Evolutionary conservation across 2,329 filamentous ascomycete genomes (phyloP).

Genomic region (Zymoseptoria ardabiliae): DNA sequence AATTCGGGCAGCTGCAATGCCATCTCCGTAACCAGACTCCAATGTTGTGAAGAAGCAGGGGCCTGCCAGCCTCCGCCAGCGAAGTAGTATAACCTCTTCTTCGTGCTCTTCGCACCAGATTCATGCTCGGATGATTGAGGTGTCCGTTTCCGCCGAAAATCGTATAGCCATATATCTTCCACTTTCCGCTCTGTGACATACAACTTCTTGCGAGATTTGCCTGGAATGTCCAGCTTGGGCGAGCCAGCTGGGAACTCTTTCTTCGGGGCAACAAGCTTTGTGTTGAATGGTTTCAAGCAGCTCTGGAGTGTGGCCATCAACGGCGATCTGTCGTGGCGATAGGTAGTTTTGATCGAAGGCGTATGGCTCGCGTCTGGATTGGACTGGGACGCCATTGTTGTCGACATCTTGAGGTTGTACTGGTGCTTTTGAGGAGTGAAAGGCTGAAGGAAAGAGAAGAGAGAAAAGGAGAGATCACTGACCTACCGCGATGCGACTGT

Average conservation of each 20-base stretch:
- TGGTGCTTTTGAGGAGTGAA: not conserved
- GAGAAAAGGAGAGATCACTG: not conserved
- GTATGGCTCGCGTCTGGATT: not conserved
- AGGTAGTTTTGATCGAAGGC: constrained; percentile 29
- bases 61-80: constrained; percentile 50
- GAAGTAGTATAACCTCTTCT: constrained; percentile 46
- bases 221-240: constrained; percentile 31
- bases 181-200: constrained; percentile 35
- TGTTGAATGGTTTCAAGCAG: constrained; percentile 33
- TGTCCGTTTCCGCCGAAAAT: constrained; percentile 26
- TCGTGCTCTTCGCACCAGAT: constrained; percentile 6
- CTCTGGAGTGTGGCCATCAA: constrained; percentile 33
- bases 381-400: not conserved
- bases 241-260: constrained; percentile 34
- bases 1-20: constrained; percentile 33
- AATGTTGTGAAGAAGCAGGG: constrained; percentile 46
- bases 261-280: constrained; percentile 30
- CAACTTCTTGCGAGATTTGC: constrained; percentile 29
- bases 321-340: constrained; percentile 32
- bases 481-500: not conserved
- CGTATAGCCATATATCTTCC: constrained; percentile 42
- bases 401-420: not conserved
- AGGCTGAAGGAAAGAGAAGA: not conserved
- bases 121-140: not conserved
- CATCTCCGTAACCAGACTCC: constrained; percentile 44